Evolutionary conservation across 2,329 filamentous ascomycete genomes (phyloP).

Genomic region (Epichloe amarillans): DNA sequence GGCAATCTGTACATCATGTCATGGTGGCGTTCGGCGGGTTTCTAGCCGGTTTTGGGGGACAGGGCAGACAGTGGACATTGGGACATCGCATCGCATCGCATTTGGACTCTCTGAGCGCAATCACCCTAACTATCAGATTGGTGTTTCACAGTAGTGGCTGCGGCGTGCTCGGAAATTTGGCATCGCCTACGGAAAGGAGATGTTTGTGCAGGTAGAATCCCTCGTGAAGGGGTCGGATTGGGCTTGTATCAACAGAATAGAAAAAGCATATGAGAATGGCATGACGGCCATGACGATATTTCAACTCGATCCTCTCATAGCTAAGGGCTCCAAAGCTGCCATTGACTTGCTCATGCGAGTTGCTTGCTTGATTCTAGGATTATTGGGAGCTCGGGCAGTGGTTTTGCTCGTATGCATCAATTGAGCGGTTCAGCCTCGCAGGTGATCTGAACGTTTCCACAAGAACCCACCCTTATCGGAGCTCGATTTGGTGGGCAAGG

Average conservation of each 20-base stretch:
- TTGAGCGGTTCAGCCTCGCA: neutral
- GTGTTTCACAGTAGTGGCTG: neutral
- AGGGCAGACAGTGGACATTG: constrained; percentile 8
- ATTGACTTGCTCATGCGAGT: neutral
- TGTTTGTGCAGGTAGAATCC: neutral
- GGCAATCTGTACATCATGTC: constrained; percentile 24
- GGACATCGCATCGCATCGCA: constrained; percentile 13
- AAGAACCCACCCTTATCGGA: constrained; percentile 4
- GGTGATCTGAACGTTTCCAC: neutral
- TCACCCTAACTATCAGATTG: neutral
- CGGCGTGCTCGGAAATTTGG: neutral
- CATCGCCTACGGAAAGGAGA: neutral
- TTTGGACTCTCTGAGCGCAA: constrained; percentile 6
- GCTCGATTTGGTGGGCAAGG: neutral
- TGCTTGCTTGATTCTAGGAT: neutral
- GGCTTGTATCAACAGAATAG: constrained; percentile 3
- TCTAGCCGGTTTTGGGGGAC: constrained; percentile 13
- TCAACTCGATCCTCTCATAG: neutral
- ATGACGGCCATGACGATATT: constrained; percentile 1
- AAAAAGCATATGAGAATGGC: constrained; percentile 2
- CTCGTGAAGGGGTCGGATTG: neutral
- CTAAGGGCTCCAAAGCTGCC: neutral
- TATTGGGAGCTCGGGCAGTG: too few species aligned
- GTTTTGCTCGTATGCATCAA: neutral
- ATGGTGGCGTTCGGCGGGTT: constrained; percentile 25